A percentile compares a stretch with the other conserved stretches of the same genome.
Evolutionary conservation across 306 rosid species (phyloP).

Genomic region (Trifolium fragiferum): DNA sequence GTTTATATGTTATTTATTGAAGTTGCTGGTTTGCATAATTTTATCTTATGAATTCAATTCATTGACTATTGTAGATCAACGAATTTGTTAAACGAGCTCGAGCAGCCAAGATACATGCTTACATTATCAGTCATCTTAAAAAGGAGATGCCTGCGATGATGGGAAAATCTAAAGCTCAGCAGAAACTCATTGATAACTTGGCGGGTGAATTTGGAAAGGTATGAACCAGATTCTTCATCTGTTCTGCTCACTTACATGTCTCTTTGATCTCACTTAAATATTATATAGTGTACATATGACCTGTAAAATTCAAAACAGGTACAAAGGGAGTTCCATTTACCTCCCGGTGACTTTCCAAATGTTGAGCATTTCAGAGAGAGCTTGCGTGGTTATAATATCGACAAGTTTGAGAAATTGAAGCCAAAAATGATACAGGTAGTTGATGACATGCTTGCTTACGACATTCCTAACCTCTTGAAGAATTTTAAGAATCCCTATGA

Average conservation of each 20-base stretch:
- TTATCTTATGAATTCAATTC: slow-evolving; percentile 11
- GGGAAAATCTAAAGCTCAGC: slow-evolving; percentile 86
- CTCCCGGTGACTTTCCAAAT: slow-evolving; percentile 86
- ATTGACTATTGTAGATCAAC: slow-evolving; percentile 63
- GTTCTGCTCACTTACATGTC: slow-evolving; percentile 5
- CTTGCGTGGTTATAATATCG: slow-evolving; percentile 67
- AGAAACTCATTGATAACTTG: slow-evolving; percentile 75
- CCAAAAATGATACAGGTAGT: slow-evolving; percentile 81
- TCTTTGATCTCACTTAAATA: slow-evolving; percentile 21
- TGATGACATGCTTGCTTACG: slow-evolving; percentile 89
- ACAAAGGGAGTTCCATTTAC: slow-evolving; percentile 83
- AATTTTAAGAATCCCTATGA: slow-evolving; percentile 79
- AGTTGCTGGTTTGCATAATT: slow-evolving; percentile 17
- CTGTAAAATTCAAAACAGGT: slow-evolving; percentile 56
- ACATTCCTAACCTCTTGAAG: slow-evolving; percentile 82
- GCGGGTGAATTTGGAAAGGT: slow-evolving; percentile 85
- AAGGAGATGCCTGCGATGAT: slow-evolving; percentile 91
- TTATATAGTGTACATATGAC: not conserved
- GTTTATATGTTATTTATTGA: slow-evolving; percentile 19
- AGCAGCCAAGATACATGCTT: slow-evolving; percentile 91
- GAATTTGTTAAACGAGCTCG: slow-evolving; percentile 93
- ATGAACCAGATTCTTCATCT: slow-evolving; percentile 34
- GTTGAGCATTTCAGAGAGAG: slow-evolving; percentile 74
- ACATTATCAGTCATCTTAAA: slow-evolving; percentile 82
- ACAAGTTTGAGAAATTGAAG: slow-evolving; percentile 81